Evolutionary conservation across 495 filamentous ascomycete genomes (phyloP), one percentile per base, ranked within the genome.

Genomic region (Neurospora africana): DNA sequence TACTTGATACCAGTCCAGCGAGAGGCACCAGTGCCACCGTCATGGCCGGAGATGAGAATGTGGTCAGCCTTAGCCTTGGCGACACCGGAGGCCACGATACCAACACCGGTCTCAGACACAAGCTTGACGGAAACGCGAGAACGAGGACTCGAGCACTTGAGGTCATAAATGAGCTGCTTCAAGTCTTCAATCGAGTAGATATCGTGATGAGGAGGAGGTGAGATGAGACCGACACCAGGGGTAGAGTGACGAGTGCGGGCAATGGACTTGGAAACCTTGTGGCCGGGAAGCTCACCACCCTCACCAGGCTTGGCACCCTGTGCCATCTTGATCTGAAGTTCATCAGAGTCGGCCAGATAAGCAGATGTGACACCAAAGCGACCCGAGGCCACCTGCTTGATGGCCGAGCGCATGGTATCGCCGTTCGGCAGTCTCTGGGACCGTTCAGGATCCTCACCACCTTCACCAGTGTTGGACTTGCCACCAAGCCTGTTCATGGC

Each of bases 1-100:
- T 98, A 98, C 83, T 98, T 98, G 89, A 99, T 99, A 84, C 95
- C 95, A 79, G 95, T 99, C 95, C 95, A 99, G 77, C 95, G 87
- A 47, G 95, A 98, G 72, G 95, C 95, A 86, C 95, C 95, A 76
- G 95, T 99, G 77, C 95, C 95, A 85, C 95, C 95, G 81, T 99
- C 95, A 76, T 99, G 95, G 71, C 95, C 96, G 41, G 96, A 98
- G 76, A 99, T 99, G 75, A 99, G 83, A 78, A 99, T 97, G 79
- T 99, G 95, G 77, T 99, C 95, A 71, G 95, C 94, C 85, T 98
- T 98, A 15, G 96, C 95, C 83, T 99, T 99, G 36, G 96, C 95
- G 68, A 99, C 95, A 89, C 95, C 95, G 43, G 95, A 98, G 43
- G 95, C 95, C 74, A 99, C 95, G 73, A 99, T 98, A 81, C 95